A percentile compares a stretch with the other conserved stretches of the same genome.
Evolutionary conservation across 352 stramenopile species (phyloP).

Genomic region (Globisporangium irregulare): DNA sequence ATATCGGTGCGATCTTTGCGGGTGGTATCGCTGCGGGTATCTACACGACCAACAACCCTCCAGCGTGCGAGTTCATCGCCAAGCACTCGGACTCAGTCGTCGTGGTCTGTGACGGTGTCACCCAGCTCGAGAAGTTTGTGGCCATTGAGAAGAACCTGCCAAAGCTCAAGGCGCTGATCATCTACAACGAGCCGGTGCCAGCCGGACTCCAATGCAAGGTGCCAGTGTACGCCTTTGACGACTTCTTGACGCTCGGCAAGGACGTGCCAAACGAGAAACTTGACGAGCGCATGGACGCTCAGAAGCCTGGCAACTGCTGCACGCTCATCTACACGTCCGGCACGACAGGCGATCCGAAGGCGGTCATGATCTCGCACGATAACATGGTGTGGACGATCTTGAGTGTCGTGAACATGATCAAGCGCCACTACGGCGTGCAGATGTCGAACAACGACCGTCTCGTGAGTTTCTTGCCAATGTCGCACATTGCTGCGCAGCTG

Average conservation of each 20-base stretch:
- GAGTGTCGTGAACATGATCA: constrained; percentile 59
- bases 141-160: constrained; percentile 82
- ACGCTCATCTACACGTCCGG: constrained; percentile 95
- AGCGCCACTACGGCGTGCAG: constrained; percentile 50
- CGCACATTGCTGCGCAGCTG: constrained; percentile 86
- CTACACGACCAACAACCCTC: constrained; percentile 94
- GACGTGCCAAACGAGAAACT: constrained; percentile 63
- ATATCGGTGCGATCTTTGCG: constrained; percentile 92
- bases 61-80: constrained; percentile 91
- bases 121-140: constrained; percentile 94
- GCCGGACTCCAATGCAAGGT: constrained; percentile 60
- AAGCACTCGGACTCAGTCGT: constrained; percentile 92
- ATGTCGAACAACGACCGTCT: constrained; percentile 69
- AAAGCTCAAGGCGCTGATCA: constrained; percentile 92
- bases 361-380: constrained; percentile 96
- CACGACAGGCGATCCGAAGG: constrained; percentile 94
- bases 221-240: constrained; percentile 75
- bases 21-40: constrained; percentile 92
- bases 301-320: constrained; percentile 86
- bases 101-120: constrained; percentile 91
- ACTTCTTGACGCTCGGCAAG: constrained; percentile 74
- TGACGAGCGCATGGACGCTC: constrained; percentile 65
- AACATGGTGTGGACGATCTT: constrained; percentile 89
- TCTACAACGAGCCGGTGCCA: constrained; percentile 88
- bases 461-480: constrained; percentile 89